These are phyloP conservation scores for Phanerochaete carnosa DNA, from an alignment of 768 basidiomycete species.

Conservation along the genomic window DNA sequence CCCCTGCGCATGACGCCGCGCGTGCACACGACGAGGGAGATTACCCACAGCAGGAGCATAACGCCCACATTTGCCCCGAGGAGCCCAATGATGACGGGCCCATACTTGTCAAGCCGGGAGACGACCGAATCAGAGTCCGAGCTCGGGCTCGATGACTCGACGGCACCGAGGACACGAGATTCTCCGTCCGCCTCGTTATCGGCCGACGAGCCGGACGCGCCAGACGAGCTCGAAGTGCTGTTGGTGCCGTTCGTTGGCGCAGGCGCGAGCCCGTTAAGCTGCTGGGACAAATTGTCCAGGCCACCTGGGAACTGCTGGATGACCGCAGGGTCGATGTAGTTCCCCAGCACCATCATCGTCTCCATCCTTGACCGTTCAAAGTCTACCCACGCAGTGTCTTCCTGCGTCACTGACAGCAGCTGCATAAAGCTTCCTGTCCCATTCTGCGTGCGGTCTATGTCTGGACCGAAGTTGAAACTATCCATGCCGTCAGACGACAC, in stretches of 20 bases:
- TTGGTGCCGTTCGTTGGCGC: not conserved
- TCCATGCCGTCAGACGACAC: too few species aligned
- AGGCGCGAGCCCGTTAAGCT: not conserved
- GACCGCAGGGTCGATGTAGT: not conserved
- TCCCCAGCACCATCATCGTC: not conserved
- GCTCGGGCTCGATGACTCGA: too few species aligned
- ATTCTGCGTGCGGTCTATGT: not conserved
- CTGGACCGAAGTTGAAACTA: constrained; percentile 21
- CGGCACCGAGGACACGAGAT: too few species aligned
- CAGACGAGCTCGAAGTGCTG: not conserved
- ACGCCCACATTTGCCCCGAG: constrained; percentile 13
- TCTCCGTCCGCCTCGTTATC: too few species aligned
- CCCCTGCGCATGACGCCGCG: constrained; percentile 1
- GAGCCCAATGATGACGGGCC: constrained; percentile 17
- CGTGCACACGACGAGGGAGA: constrained; percentile 5
- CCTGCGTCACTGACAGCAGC: constrained; percentile 24
- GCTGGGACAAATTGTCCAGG: too few species aligned
- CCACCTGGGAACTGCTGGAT: not conserved
- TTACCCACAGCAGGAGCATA: constrained; percentile 5
- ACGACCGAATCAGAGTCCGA: too few species aligned
- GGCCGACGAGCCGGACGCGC: too few species aligned
- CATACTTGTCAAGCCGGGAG: constrained; percentile 15
- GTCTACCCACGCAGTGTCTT: not conserved
- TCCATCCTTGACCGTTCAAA: not conserved
- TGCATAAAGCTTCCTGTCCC: constrained; percentile 28